Base-by-base conservation (phyloP, 331 rosid species). In the Rosa hybrid region DNA sequence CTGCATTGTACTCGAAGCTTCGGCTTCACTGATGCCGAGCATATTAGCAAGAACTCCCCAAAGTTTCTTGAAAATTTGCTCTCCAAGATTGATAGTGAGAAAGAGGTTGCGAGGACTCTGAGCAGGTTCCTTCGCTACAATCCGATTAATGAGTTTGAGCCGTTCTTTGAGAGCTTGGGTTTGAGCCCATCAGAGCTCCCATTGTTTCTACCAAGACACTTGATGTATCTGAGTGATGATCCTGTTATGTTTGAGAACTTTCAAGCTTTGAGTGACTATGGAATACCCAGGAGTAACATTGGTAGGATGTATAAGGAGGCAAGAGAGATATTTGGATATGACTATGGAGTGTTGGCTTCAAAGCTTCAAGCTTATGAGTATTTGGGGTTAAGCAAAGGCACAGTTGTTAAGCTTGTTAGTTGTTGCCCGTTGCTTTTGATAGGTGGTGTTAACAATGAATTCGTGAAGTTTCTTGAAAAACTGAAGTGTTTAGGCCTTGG, bases 81-180 rank as follows among this genome's bases (percentile, higher is more conserved):
- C 25, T 79, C 83, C 16, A 83, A 73, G 71, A 71, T 89, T 18
- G 82, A 86, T 56, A 21, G 25, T 6, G 80, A 84, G 48, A 65
- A 74, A 25, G 91, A 84, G 50, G 88, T 87, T 71, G 77, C 83
- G 42, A 90, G 79, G 5, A 75, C 85, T 17, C 73, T 94, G 45
- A 78, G 72, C 38, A 84, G 85, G 83, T 88, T 84, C 45, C 72
- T 94, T 45, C 86, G 91, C 54, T 89, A 88, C 46, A 75, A 92
- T 77, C 97, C 96, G 51, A 81, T 94, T 18, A 92, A 94, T 23
- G 98, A 94, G 90, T 92, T 89, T 62, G 98, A 94, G 56, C 97
- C 97, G 0, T 92, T 94, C 80, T 78, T 92, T 8, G 98, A 94
- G 86, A 92, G 97, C 82, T 76, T 94, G 71, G 96, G 97, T 20